A percentile compares a stretch with the other conserved stretches of the same genome.
Conservation (phyloP, 2,329 filamentous ascomycete genomes). For the Phialophora macrospora region DNA sequence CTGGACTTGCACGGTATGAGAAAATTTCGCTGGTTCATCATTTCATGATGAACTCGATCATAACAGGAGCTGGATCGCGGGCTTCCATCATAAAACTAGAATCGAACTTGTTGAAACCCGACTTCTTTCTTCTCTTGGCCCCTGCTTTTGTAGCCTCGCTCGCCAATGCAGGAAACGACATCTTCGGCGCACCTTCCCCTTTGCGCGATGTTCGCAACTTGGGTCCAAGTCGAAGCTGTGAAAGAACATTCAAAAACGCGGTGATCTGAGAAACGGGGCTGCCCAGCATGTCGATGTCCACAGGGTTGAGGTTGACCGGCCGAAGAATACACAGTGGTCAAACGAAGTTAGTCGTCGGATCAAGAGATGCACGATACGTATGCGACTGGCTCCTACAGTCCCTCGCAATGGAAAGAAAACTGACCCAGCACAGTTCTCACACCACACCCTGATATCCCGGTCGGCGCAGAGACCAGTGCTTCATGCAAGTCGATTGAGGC, state of each 20-base stretch:
- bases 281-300: conserved; percentile 29
- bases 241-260: conserved; percentile 2
- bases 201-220: neutral
- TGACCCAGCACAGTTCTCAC: conserved; percentile 24
- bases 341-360: conserved; percentile 19
- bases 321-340: conserved; percentile 27
- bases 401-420: conserved; percentile 7
- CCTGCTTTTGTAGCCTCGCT: neutral
- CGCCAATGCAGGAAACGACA: conserved; percentile 1
- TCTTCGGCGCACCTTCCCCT: conserved; percentile 20
- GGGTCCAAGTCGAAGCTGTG: conserved; percentile 12
- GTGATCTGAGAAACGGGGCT: neutral
- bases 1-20: neutral
- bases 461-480: conserved; percentile 6
- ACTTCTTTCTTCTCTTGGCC: neutral
- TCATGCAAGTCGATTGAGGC: conserved; percentile 2
- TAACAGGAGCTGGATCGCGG: conserved; percentile 3
- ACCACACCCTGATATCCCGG: conserved; percentile 16
- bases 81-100: conserved; percentile 10
- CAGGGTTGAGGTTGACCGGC: conserved; percentile 32
- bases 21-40: neutral
- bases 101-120: conserved; percentile 3
- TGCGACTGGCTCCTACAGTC: neutral
- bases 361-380: conserved; percentile 27
- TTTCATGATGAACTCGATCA: neutral